Conservation (phyloP, 805 yeast genomes). For the Spathaspora boniae region DNA sequence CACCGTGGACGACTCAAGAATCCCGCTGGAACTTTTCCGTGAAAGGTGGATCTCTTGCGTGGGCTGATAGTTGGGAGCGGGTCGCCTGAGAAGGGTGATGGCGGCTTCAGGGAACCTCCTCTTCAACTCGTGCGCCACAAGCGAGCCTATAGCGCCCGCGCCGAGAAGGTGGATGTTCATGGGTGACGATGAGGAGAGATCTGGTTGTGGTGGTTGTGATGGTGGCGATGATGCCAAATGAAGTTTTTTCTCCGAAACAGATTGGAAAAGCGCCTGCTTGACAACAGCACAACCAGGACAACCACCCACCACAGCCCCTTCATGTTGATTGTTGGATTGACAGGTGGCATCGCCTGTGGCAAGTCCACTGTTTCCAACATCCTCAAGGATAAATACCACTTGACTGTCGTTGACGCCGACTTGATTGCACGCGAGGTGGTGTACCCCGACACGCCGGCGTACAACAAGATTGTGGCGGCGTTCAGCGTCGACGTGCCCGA, state of each 20-base stretch:
- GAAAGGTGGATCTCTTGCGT: conserved; percentile 2
- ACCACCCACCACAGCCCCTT: not conserved
- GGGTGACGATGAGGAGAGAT: conserved; percentile 3
- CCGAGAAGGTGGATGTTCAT: conserved; percentile 41
- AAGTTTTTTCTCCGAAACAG: not conserved
- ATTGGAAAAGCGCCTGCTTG: no score
- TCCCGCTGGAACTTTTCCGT: not conserved
- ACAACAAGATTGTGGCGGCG: conserved; percentile 56
- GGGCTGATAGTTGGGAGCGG: not conserved
- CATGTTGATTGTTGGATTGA: conserved; percentile 91
- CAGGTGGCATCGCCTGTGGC: conserved; percentile 98
- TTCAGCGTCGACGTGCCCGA: conserved; percentile 57
- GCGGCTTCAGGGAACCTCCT: conserved; percentile 36
- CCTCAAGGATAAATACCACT: conserved; percentile 46
- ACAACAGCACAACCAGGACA: no score
- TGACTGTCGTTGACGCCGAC: conserved; percentile 86
- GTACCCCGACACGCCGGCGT: conserved; percentile 73
- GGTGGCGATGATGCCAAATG: not conserved
- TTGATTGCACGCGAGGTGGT: conserved; percentile 82
- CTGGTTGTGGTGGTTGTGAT: not conserved
- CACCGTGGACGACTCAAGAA: conserved; percentile 11
- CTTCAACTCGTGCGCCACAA: conserved; percentile 45
- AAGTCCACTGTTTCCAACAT: conserved; percentile 81
- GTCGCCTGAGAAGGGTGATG: conserved; percentile 32
- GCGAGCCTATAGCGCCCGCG: conserved; percentile 51